A percentile compares a stretch with the other conserved stretches of the same genome.
phyloP scores from a whole-genome alignment of 192 early-diverging fungal genomes.

The Coemansia asiatica region DNA sequence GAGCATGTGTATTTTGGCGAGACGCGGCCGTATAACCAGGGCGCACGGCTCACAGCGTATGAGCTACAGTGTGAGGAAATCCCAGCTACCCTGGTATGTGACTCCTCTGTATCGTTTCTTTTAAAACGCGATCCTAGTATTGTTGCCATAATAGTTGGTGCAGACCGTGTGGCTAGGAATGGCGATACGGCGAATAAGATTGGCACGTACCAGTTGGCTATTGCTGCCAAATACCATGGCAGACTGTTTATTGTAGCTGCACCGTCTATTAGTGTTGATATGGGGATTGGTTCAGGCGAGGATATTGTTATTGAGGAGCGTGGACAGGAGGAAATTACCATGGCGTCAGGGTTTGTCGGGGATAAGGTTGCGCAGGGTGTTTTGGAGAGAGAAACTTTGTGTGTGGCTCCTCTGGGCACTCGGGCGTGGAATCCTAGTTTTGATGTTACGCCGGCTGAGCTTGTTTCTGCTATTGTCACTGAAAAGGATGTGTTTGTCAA shows the following conservation, averaged over 20 bases:
- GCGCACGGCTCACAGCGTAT: constrained; percentile 90
- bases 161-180: constrained; percentile 93
- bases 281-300: constrained; percentile 64
- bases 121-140: constrained; percentile 62
- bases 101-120: constrained; percentile 88
- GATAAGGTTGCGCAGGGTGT: constrained; percentile 53
- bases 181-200: constrained; percentile 99
- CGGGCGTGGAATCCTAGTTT: constrained; percentile 97
- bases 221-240: constrained; percentile 80
- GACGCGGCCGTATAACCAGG: constrained; percentile 98
- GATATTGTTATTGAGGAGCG: constrained; percentile 90
- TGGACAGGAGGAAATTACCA: constrained; percentile 69
- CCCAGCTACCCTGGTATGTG: constrained; percentile 86
- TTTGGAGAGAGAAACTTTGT: constrained; percentile 59
- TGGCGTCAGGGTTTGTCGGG: constrained; percentile 38
- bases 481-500: constrained; percentile 80
- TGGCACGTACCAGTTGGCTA: constrained; percentile 96
- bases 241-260: constrained; percentile 96
- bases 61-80: constrained; percentile 93
- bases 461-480: constrained; percentile 91
- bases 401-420: constrained; percentile 81
- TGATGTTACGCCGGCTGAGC: constrained; percentile 84
- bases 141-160: constrained; percentile 90
- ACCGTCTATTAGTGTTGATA: constrained; percentile 87
- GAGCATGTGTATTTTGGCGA: constrained; percentile 91